Conservation (phyloP, 208 protist species). For the Angomonas deanei region DNA sequence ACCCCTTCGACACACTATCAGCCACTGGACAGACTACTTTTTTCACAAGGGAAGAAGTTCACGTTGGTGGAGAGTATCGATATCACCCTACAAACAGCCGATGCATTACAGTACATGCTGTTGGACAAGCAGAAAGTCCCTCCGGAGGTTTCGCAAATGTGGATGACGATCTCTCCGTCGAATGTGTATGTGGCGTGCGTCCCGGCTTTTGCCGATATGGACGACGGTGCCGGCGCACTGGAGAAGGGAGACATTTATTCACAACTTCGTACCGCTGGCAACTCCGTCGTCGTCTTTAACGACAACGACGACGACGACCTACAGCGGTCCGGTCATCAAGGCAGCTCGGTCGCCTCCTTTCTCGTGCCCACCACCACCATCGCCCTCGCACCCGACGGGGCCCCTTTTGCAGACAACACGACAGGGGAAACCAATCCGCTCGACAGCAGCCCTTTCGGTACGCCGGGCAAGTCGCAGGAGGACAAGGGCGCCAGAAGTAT, state of each 20-base stretch:
- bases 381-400: no score
- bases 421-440: no score
- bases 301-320: neutral
- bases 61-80: constrained; percentile 30
- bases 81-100: constrained; percentile 48
- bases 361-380: neutral
- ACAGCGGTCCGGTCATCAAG: neutral
- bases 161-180: constrained; percentile 46
- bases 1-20: neutral
- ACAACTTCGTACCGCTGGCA: neutral
- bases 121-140: constrained; percentile 48
- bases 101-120: constrained; percentile 67
- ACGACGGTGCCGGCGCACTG: neutral
- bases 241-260: neutral
- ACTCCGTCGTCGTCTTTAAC: neutral
- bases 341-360: neutral
- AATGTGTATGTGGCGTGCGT: constrained; percentile 41
- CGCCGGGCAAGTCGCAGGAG: no score
- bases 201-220: constrained; percentile 3
- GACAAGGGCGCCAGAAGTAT: no score
- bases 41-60: constrained; percentile 29
- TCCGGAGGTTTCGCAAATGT: constrained; percentile 23
- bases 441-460: no score
- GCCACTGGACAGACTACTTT: constrained; percentile 18
- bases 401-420: no score